Evolutionary conservation across 116 monocot species (phyloP).

Genomic region (Papilionanthe hybrid): DNA sequence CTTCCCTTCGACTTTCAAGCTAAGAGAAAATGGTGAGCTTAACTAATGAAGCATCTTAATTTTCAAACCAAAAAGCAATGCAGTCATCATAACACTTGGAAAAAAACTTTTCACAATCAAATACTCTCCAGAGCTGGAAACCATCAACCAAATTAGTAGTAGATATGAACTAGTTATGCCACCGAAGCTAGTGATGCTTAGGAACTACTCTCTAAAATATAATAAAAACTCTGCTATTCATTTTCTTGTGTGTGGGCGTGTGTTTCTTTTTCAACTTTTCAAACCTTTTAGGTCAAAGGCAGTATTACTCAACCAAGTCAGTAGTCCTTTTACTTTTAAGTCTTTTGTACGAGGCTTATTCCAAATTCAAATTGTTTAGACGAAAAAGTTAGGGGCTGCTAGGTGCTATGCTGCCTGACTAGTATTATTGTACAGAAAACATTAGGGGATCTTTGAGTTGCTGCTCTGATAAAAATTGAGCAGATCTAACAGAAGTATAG

Average conservation of each 20-base stretch:
- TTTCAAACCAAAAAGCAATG: neutral
- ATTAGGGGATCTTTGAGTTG: neutral
- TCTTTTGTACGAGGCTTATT: neutral
- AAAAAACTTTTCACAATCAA: neutral
- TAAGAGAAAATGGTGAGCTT: neutral
- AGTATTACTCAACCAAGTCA: neutral
- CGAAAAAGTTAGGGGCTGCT: neutral
- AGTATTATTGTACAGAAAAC: neutral
- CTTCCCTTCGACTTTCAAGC: neutral
- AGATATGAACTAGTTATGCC: neutral
- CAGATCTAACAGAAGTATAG: neutral
- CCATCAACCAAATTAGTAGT: neutral
- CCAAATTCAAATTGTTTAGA: neutral
- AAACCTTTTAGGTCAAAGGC: neutral
- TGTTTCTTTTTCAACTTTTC: neutral
- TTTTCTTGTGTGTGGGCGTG: neutral
- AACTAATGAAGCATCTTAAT: neutral
- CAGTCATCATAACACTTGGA: neutral
- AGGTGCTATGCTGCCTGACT: neutral
- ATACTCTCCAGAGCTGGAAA: neutral
- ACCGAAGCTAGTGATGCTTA: neutral
- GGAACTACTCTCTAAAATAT: neutral
- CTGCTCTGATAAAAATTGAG: neutral
- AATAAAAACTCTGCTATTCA: too few species aligned
- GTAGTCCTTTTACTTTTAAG: neutral